These are phyloP conservation scores for Papiliotrema fonsecae DNA, from an alignment of 1,284 basidiomycete species.

Conservation along the genomic window DNA sequence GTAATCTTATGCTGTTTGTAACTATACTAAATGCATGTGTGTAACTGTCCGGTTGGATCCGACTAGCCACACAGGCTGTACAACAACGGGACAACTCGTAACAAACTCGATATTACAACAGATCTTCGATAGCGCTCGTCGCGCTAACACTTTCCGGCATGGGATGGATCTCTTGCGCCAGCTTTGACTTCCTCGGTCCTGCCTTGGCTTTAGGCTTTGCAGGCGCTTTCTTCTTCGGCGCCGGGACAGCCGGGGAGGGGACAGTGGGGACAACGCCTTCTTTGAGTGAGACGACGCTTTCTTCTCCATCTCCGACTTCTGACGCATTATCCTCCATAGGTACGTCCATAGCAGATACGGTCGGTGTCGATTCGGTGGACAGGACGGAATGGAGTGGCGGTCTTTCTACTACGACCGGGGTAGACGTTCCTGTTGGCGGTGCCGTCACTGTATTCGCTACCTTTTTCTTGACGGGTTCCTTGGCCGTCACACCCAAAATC, in stretches of 20 bases:
- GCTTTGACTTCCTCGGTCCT: conserved; percentile 36
- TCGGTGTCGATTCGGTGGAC: conserved; percentile 4
- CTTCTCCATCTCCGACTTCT: conserved; percentile 29
- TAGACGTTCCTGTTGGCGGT: conserved; percentile 5
- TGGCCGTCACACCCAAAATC: conserved; percentile 7
- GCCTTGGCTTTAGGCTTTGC: conserved; percentile 11
- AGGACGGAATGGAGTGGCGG: neutral
- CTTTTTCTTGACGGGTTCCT: conserved; percentile 4
- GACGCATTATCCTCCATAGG: conserved; percentile 17
- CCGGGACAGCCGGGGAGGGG: neutral
- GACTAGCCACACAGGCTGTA: no score
- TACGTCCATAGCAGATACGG: neutral
- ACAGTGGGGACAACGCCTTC: neutral
- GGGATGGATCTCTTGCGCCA: conserved; percentile 38
- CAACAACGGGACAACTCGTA: neutral
- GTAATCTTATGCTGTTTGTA: neutral
- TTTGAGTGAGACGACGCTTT: conserved; percentile 6
- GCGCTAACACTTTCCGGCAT: neutral
- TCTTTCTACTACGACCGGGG: neutral
- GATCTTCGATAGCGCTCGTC: conserved; percentile 6
- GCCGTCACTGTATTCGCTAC: neutral
- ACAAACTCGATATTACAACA: neutral
- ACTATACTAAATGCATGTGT: neutral
- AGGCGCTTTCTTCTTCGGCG: conserved; percentile 5
- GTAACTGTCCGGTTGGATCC: neutral